Percentiles rank a stretch among this genome's conserved stretches.
Conservation (phyloP, 2,329 filamentous ascomycete genomes). For the Ophiostoma himal-ulmi region DNA sequence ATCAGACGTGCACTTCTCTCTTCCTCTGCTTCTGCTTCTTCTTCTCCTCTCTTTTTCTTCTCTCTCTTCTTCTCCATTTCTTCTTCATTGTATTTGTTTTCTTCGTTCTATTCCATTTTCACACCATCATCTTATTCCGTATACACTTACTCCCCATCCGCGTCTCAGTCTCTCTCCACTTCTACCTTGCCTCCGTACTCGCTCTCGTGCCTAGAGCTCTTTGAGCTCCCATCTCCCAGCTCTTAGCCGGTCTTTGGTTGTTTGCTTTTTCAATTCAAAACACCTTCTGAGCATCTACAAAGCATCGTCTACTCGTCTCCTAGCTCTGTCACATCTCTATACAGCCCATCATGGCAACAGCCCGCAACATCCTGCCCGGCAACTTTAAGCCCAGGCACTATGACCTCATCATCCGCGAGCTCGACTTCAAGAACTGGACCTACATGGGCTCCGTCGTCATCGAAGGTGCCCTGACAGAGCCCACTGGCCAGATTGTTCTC, state of each 20-base stretch:
- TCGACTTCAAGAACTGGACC: constrained; percentile 68
- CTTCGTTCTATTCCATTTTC: neutral
- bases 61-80: neutral
- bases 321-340: neutral
- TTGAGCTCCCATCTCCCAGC: neutral
- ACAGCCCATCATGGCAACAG: constrained; percentile 40
- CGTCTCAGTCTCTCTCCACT: neutral
- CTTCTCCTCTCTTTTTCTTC: neutral
- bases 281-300: neutral
- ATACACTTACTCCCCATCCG: neutral
- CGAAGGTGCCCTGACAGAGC: constrained; percentile 62
- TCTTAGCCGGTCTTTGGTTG: no score
- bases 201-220: neutral
- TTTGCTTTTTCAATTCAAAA: neutral
- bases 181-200: neutral
- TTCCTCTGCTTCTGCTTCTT: neutral
- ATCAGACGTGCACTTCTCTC: neutral
- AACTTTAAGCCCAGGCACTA: constrained; percentile 80
- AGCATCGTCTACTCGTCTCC: neutral
- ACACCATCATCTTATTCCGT: neutral
- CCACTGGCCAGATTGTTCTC: constrained; percentile 70
- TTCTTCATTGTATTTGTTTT: neutral
- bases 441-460: constrained; percentile 82
- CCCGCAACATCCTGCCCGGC: constrained; percentile 58
- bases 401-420: constrained; percentile 69